Conservation (phyloP, 2,329 filamentous ascomycete species). For the Colletotrichum agaves region DNA sequence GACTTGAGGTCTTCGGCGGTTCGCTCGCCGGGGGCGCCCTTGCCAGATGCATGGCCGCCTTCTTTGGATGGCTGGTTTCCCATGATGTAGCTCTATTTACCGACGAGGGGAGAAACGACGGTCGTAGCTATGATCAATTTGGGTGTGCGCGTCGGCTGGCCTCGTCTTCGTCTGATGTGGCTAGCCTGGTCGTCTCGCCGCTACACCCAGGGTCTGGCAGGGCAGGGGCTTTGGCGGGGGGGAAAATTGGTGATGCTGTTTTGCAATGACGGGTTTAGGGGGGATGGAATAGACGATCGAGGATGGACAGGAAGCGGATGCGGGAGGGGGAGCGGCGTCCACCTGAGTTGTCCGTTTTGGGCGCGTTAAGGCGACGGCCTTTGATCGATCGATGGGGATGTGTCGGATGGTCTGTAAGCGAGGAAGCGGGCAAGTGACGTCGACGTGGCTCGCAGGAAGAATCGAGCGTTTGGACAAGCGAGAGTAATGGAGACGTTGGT, state of each 20-base stretch:
- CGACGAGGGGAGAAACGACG: conserved; percentile 15
- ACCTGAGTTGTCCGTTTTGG: conserved; percentile 63
- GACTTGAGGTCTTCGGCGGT: conserved; percentile 74
- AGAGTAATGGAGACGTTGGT: conserved; percentile 1
- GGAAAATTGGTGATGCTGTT: conserved; percentile 10
- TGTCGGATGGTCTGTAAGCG: conserved; percentile 40
- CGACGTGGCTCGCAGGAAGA: conserved; percentile 32
- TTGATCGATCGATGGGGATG: conserved; percentile 34
- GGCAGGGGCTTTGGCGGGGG: conserved; percentile 20
- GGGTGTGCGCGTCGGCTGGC: conserved; percentile 25
- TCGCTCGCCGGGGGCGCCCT: conserved; percentile 56
- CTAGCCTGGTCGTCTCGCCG: conserved; percentile 40
- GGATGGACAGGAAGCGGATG: conserved; percentile 58
- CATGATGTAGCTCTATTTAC: conserved; percentile 59
- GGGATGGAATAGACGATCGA: conserved; percentile 64
- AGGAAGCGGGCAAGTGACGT: conserved; percentile 33
- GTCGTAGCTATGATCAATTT: conserved; percentile 29
- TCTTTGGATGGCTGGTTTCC: conserved; percentile 80
- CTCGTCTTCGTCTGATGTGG: conserved; percentile 41
- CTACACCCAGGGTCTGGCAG: conserved; percentile 31
- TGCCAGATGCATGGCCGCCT: conserved; percentile 60
- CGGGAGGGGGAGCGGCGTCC: conserved; percentile 56
- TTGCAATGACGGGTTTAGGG: conserved; percentile 51
- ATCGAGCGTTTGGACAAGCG: conserved; percentile 13
- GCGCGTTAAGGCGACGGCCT: conserved; percentile 48